phyloP scores from a whole-genome alignment of 345 rosid genomes.

The Salix dunnii region DNA sequence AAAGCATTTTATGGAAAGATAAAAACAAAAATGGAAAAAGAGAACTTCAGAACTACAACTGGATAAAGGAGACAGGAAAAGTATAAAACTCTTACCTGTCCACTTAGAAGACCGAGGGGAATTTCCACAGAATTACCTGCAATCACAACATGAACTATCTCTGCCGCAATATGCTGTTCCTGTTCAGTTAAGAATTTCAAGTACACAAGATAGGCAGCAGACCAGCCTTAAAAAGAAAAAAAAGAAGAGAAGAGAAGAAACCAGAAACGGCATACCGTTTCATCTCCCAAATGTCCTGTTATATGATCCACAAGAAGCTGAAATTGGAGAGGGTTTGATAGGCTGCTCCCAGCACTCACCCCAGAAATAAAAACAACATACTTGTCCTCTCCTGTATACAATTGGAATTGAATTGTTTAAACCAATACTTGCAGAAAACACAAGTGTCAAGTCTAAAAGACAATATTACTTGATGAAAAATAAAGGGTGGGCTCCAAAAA shows the following conservation, averaged over 20 bases:
- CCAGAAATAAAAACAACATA: constrained; percentile 83
- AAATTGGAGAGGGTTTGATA: constrained; percentile 73
- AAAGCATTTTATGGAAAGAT: background rate
- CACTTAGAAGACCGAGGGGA: constrained; percentile 61
- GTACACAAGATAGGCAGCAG: constrained; percentile 10
- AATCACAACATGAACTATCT: constrained; percentile 80
- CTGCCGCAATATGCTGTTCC: constrained; percentile 77
- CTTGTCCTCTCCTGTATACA: constrained; percentile 70
- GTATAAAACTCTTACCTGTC: constrained; percentile 48
- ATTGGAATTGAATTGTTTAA: constrained; percentile 21
- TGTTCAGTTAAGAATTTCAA: constrained; percentile 26
- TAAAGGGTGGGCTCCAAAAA: background rate
- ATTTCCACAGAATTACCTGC: constrained; percentile 93
- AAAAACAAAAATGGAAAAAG: background rate
- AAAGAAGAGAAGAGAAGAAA: constrained; percentile 1
- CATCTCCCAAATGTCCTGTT: constrained; percentile 89
- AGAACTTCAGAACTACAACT: background rate
- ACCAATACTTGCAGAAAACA: constrained; percentile 12
- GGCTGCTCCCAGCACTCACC: constrained; percentile 60
- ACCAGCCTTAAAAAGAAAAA: constrained; percentile 13
- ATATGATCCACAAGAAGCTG: constrained; percentile 97
- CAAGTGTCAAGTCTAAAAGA: background rate
- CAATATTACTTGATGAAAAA: background rate
- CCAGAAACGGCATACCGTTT: constrained; percentile 49
- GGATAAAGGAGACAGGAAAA: background rate